Base-by-base conservation (phyloP, 257 asterid genomes). In the Ophiorrhiza pumila region DNA sequence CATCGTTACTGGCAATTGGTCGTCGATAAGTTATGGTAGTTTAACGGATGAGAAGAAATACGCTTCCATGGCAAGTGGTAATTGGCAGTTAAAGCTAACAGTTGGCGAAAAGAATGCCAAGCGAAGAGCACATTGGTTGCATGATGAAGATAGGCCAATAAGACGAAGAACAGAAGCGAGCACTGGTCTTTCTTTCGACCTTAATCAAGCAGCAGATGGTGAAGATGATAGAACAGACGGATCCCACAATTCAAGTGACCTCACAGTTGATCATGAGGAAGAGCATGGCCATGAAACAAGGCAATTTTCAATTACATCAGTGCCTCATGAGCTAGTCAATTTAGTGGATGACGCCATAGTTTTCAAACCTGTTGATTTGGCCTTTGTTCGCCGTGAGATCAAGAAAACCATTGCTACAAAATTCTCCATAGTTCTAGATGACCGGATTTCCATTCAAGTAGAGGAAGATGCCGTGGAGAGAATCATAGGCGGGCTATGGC, bases 1-100 rank as follows among this genome's bases (percentile, higher is more conserved):
- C 78, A 80, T 94, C 59, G 83, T 94, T 32, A 74, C 95, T 0
- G 98, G 99, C 8, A 90, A 88, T 69, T 94, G 99, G 99, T 90
- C 99, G 3, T 72, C 86, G 2, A 47, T 83, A 5, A 74, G 79
- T 50, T 74, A 84, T 35, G 79, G 81, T 13, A 77, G 72, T 34
- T 76, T 78, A 46, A 71, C 83, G 1, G 91, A 90, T 39, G 91
- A 85, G 29, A 75, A 75, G 74, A 86, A 83, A 71, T 80, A 89
- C 0, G 82, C 84, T 0, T 69, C 85, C 0, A 20, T 76, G 31
- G 90, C 85, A 13, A 76, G 86, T 71, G 85, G 83, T 23, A 76
- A 80, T 71, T 91, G 97, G 93, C 83, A 81, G 69, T 69, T 94
- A 45, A 90, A 91, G 63, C 60, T 94, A 46, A 62, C 84, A 0